A percentile compares a stretch with the other conserved stretches of the same genome.
Conservation (phyloP, 1,284 basidiomycete species). For the Ganoderma meredithae region DNA sequence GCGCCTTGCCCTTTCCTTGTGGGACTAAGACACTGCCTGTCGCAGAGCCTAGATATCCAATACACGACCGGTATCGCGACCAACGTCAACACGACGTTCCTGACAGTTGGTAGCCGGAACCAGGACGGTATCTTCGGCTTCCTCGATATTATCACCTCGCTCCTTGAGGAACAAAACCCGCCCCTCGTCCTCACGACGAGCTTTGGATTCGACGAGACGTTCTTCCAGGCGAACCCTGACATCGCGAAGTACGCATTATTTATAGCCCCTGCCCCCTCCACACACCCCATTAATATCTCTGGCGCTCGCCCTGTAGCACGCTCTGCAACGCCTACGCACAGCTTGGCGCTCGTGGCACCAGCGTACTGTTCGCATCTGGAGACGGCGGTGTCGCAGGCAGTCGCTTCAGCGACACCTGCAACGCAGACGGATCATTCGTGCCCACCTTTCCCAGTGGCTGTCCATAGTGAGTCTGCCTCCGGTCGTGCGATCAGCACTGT, state of each 20-base stretch:
- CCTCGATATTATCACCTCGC: slow-evolving; percentile 41
- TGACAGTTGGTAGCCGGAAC: slow-evolving; percentile 26
- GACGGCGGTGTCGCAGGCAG: slow-evolving; percentile 70
- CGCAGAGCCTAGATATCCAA: slow-evolving; percentile 66
- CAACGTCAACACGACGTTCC: slow-evolving; percentile 41
- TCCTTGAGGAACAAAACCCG: slow-evolving; percentile 37
- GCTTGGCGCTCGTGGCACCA: slow-evolving; percentile 64
- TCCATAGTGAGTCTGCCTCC: slow-evolving; percentile 50
- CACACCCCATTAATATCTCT: neutral
- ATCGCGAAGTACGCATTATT: slow-evolving; percentile 57
- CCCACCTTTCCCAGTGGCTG: slow-evolving; percentile 71
- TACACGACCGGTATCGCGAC: slow-evolving; percentile 67
- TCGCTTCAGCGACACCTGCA: slow-evolving; percentile 52
- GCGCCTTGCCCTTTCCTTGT: slow-evolving; percentile 20
- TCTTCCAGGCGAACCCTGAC: slow-evolving; percentile 43
- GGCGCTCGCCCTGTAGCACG: slow-evolving; percentile 8
- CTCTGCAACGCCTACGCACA: slow-evolving; percentile 66
- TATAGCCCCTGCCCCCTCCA: neutral
- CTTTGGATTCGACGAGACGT: slow-evolving; percentile 62
- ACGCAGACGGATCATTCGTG: slow-evolving; percentile 53
- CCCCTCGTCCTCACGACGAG: slow-evolving; percentile 42
- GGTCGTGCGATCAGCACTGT: neutral
- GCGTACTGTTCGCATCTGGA: slow-evolving; percentile 69
- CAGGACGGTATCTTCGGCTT: slow-evolving; percentile 34
- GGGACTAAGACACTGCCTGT: slow-evolving; percentile 40